Base-by-base conservation (phyloP, 1,284 basidiomycete species). In the Schizopora paradoxa region DNA sequence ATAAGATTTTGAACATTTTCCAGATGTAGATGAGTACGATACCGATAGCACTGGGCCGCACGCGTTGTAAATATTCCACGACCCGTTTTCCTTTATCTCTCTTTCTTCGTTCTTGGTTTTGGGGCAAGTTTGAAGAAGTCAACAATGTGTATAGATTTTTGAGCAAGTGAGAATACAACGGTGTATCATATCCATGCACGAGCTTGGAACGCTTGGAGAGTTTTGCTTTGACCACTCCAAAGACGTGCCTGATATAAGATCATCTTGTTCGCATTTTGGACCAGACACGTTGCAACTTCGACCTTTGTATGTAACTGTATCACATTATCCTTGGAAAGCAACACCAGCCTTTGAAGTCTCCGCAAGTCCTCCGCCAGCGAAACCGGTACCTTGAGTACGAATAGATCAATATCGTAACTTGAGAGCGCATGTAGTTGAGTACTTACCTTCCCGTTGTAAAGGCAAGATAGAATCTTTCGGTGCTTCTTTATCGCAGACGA, bases 281-380 rank as follows among this genome's bases (percentile, higher is more conserved):
- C n/a, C n/a, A n/a, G n/a, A n/a, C n/a, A n/a, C n/a, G n/a, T n/a
- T n/a, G 5, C 33, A 8, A 35, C 13, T 34, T 5, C 6, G 10
- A 35, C 3, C 14, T 5, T 35, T 19, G 18, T 19, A 35, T 35
- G 10, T 19, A 35, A 2, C 33, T 35, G 32, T 16, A 34, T 6
- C 5, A 5, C 14, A 34, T 34, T 5, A 89, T 39, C 86, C 86
- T 58, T 90, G 87, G 66, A 90, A 90, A 1, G 86, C 80, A 18
- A 86, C 65, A 1, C 86, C 86, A 25, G 68, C 66, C 61, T 77
- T 88, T 25, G 74, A 78, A 0, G 85, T 83, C 63, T 91, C 88
- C n/a, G 91, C 87, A 51, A 91, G 63, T n/a, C 91, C 91, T 16
- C 91, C 91, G 27, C 87, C 87, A 6, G 91, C 90, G 58, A 86